These are phyloP conservation scores for Viola pubescens DNA, from an alignment of 441 rosid genomes.

Conservation along the genomic window DNA sequence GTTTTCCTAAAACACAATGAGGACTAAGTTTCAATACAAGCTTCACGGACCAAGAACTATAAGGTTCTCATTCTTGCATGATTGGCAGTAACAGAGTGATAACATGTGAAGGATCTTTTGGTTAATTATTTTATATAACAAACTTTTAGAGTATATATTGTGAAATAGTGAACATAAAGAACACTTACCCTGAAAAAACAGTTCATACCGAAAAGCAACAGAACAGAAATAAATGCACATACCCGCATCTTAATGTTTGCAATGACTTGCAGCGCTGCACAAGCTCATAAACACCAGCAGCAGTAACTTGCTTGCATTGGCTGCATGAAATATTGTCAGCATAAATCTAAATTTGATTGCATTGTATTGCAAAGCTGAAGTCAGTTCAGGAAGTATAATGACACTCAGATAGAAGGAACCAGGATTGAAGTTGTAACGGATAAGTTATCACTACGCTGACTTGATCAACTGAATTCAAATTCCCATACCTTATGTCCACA, in stretches of 20 bases:
- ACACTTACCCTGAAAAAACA: no score
- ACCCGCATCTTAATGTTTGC: slow-evolving; percentile 86
- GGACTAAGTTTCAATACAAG: no score
- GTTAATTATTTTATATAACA: neutral
- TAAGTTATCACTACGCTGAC: neutral
- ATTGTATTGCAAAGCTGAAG: no score
- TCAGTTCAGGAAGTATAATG: no score
- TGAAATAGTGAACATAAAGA: no score
- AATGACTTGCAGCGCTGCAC: slow-evolving; percentile 54
- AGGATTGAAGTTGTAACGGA: no score
- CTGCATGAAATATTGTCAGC: slow-evolving; percentile 35
- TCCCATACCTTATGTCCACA: slow-evolving; percentile 67
- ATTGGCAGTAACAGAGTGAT: neutral
- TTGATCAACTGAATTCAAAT: neutral
- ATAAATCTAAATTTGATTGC: neutral
- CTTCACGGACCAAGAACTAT: no score
- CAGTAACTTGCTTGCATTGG: slow-evolving; percentile 53
- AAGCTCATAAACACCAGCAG: slow-evolving; percentile 56
- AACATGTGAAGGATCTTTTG: neutral
- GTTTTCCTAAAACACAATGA: no score
- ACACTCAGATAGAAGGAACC: no score
- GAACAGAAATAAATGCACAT: slow-evolving; percentile 8
- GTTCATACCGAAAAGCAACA: no score
- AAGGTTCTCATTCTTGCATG: no score
- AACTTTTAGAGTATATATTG: neutral